Base-by-base conservation (phyloP, 345 rosid species). In the Cardiospermum halicacabum region DNA sequence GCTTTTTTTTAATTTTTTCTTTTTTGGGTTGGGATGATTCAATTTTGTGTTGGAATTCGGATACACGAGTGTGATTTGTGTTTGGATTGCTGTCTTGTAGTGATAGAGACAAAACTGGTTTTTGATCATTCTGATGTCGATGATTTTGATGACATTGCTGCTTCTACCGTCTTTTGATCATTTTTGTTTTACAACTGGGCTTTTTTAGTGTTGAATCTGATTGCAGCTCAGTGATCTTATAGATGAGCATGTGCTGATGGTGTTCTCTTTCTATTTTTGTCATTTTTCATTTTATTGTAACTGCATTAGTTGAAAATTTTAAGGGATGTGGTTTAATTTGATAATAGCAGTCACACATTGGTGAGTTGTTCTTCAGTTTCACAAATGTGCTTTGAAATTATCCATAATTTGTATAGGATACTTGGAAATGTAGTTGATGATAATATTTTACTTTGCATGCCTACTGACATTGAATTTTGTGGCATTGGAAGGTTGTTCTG, bases 401-500 rank as follows among this genome's bases (percentile, higher is more conserved):
- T n/a, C 1, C 53, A 18, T 34, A 39, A 53, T 64, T 61, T 16
- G 18, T 26, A 16, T 3, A 53, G 7, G 3, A 40, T 39, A 11
- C 25, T 30, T 18, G 24, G 65, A 45, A 62, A 37, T 26, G 49
- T 26, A 27, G 58, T 25, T 62, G 40, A 62, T 45, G 54, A 30
- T 47, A 16, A 8, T 19, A 22, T 62, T 59, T 28, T 31, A 22
- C 24, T 48, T 2, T 48, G 45, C 18, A 18, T 45, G 39, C n/a
- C 26, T 45, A 27, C 56, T 56, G 47, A 61, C 50, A 36, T 58
- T 10, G 16, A 27, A 9, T 40, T 61, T 73, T 74, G 54, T 43
- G 61, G 65, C 49, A 72, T 16, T 64, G 66, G 68, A 76, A 67
- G 69, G 62, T 22, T 60, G 31, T 51, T 60, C 36, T 13, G 66